Evolutionary conservation across 2,329 filamentous ascomycete species (phyloP), one percentile per base, ranked within the genome.

Genomic region (Immersiporthe knoxdaviesiana): DNA sequence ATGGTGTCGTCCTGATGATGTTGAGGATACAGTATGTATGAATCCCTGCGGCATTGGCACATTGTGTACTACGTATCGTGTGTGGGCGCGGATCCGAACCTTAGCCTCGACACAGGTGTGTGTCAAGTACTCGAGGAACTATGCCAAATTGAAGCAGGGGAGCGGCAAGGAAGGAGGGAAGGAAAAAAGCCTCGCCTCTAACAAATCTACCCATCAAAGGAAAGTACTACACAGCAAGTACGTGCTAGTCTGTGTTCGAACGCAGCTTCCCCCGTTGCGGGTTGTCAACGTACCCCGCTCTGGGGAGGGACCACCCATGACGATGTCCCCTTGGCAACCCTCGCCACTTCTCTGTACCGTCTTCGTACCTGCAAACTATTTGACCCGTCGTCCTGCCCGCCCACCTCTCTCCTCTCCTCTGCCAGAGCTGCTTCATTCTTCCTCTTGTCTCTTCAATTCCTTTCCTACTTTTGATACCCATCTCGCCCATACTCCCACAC

Each of bases 61-160:
- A 47, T 44, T 44, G 50, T 41, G 59, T 39, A 59, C 32, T 21
- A n/a, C n/a, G n/a, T n/a, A n/a, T n/a, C n/a, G n/a, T n/a, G 30
- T 47, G 50, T 41, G 30, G n/a, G 30, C 14, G 69, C 69, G 69
- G 69, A 70, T 68, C 68, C 69, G 69, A 62, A 62, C 44, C 37
- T 59, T 68, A 68, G 65, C 68, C 39, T 67, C 52, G 27, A 56
- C 52, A 30, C 12, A 30, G 52, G 52, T 30, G 52, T 18, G 52
- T 30, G 32, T 8, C 27, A 30, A 5, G n/a, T 52, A 54, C 24
- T 5, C 18, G 3, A 30, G n/a, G 3, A n/a, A 11, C 21, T n/a
- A 47, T 18, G 41, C 44, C 44, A 47, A 11, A 47, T 47, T 3
- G 18, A 47, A 47, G 18, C 44, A 47, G 44, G 21, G 21, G 44